Base-by-base conservation (phyloP, 1,139 yeast species). In the Diutina ranongensis region DNA sequence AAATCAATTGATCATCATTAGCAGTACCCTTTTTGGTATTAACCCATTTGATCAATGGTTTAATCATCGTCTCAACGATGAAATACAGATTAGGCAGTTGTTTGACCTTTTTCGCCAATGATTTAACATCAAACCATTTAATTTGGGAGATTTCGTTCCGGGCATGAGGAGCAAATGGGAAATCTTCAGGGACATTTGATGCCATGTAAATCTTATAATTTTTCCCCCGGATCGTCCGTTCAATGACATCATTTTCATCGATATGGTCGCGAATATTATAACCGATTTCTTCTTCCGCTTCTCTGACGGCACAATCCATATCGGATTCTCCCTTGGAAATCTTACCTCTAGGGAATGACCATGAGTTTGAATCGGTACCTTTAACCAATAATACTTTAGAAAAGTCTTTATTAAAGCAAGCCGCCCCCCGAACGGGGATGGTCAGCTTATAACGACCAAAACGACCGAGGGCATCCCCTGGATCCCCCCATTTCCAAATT, bases 291-390 rank as follows among this genome's bases (percentile, higher is more conserved):
- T 94, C 99, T 51, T 74, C 76, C 20, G 86, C 92, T 61, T 94
- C 99, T 57, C 99, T 75, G n/a, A 86, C 65, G 4, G 97, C 97
- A 67, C 98, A 94, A 47, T 76, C 80, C n/a, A 78, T 73, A 61
- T 94, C 98, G 8, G 80, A 70, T 63, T 94, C 99, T 57, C 81
- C 95, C 59, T 92, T 89, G 36, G 95, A 85, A 48, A 94, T 94
- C 63, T 94, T 94, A 8, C 99, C 99, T 60, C 96, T 72, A 4
- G 99, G 99, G 57, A 94, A 94, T 4, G 96, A 86, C 98, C 98
- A 94, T 12, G 82, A 63, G 36, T 69, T 68, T n/a, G 89, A 76
- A 53, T 86, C 94, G 49, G 82, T 81, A 2, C 97, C 97, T 58
- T 86, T 81, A 3, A 92, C 95, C 55, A 94, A 66, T 36, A 94